Evolutionary conservation across 208 protist species (phyloP), one percentile per base, ranked within the genome.

Genomic region (Trypanosoma conorhini): DNA sequence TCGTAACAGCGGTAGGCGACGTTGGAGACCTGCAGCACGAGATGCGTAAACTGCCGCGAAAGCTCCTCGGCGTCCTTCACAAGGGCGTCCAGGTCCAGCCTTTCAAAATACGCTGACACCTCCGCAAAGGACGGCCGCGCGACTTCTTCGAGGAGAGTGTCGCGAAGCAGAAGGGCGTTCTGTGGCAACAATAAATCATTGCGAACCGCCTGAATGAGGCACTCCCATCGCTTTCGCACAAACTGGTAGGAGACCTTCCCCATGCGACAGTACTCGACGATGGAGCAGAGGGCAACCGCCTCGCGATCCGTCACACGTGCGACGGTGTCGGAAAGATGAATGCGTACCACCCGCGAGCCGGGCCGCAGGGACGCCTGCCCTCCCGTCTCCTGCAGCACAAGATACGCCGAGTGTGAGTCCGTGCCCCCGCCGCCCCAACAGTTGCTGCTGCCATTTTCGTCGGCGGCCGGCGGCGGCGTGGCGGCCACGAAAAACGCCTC

Each of bases 81-180:
- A 24, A 88, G 46, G 7, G 67, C 82, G 2, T 52, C 54, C 17
- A 79, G 69, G 62, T 80, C 52, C 40, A 89, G 65, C 15, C 55
- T 33, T 38, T 38, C 67, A 57, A 80, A 86, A 70, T 88, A 89
- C 38, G 44, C 33, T 54, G 67, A 68, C 21, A 91, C 63, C 30
- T 67, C 62, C 22, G 42, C 57, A 1, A 58, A 50, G 19, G 70
- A 51, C 0, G 83, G 82, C 28, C 60, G 60, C 2, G 83, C 67
- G 56, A 92, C 38, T n/a, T 86, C 83, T 51, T 82, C 84, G 50
- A 94, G 58, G 0, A 94, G 38, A 1, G 86, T 82, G 44, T 82
- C 81, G 19, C 66, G 70, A 22, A 93, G 67, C 46, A 93, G 77
- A 30, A 74, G 24, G 0, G 79, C 85, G 31, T 72, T 71, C 28